Evolutionary conservation across 2,329 filamentous ascomycete species (phyloP).

Genomic region (Penicillium sp.): DNA sequence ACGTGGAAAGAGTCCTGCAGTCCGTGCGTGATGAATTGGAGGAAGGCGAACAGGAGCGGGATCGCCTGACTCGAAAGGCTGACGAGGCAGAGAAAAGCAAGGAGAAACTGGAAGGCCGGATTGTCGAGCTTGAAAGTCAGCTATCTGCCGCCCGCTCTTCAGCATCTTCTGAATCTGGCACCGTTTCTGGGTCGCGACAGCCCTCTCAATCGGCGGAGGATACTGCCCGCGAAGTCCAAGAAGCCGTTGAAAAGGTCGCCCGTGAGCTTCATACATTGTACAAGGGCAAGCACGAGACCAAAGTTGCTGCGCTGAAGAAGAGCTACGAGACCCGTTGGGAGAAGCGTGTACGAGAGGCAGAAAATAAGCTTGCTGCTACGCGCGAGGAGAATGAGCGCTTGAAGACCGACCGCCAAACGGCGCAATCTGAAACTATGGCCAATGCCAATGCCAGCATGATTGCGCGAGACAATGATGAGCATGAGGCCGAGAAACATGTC

Average conservation of each 20-base stretch:
- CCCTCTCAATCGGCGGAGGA: conserved; percentile 42
- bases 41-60: conserved; percentile 69
- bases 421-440: conserved; percentile 53
- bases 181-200: conserved; percentile 27
- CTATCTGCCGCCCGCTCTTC: conserved; percentile 40
- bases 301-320: conserved; percentile 80
- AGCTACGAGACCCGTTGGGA: conserved; percentile 81
- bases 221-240: conserved; percentile 64
- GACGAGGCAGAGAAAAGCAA: conserved; percentile 65
- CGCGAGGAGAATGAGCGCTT: conserved; percentile 68
- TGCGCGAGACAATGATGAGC: conserved; percentile 50
- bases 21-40: conserved; percentile 78
- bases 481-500: conserved; percentile 61
- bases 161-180: conserved; percentile 22
- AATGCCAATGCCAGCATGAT: conserved; percentile 43
- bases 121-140: conserved; percentile 45
- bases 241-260: conserved; percentile 84
- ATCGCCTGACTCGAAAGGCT: conserved; percentile 67
- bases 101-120: conserved; percentile 42
- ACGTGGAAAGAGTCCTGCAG: conserved; percentile 75
- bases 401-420: conserved; percentile 58
- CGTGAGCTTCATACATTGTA: conserved; percentile 87
- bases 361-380: conserved; percentile 63
- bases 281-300: conserved; percentile 95
- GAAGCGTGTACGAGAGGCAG: conserved; percentile 75